Evolutionary conservation across 805 yeast genomes (phyloP).

Genomic region (Kuraishia molischiana): DNA sequence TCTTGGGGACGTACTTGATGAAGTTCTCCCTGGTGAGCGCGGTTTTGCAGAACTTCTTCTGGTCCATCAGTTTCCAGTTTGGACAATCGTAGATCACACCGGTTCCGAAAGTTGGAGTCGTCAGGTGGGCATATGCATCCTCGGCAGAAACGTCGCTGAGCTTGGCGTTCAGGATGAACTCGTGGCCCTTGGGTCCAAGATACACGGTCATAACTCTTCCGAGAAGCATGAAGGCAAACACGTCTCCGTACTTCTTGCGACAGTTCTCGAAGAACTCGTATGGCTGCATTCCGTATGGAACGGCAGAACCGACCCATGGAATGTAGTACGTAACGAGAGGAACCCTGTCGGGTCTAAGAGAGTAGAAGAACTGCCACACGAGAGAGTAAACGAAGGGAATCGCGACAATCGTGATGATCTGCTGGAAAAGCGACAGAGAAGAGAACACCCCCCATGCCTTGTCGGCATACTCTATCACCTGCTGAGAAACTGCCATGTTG

Average conservation of each 20-base stretch:
- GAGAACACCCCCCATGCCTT: not conserved
- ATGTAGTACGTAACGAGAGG: constrained; percentile 89
- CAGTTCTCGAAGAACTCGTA: constrained; percentile 78
- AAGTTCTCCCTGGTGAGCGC: constrained; percentile 84
- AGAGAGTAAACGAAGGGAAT: constrained; percentile 60
- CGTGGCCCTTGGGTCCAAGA: constrained; percentile 96
- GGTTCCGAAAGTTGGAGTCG: constrained; percentile 98
- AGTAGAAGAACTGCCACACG: constrained; percentile 57
- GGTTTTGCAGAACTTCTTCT: constrained; percentile 89
- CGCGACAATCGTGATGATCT: constrained; percentile 22
- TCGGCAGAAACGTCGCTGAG: constrained; percentile 89
- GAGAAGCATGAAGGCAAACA: constrained; percentile 79
- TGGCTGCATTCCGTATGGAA: constrained; percentile 86
- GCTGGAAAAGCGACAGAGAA: constrained; percentile 12
- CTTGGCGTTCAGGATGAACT: constrained; percentile 87
- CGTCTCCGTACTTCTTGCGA: constrained; percentile 82
- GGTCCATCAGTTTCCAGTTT: constrained; percentile 91
- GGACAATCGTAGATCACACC: constrained; percentile 98
- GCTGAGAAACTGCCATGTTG: too few relatives aligned
- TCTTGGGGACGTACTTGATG: constrained; percentile 77
- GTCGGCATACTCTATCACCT: too few relatives aligned
- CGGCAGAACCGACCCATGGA: constrained; percentile 94
- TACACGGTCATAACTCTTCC: constrained; percentile 94
- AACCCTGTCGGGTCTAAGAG: constrained; percentile 71
- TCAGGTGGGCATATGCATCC: constrained; percentile 89